Base-by-base conservation (phyloP, 768 basidiomycete species). In the Infundibulicybe gibba region DNA sequence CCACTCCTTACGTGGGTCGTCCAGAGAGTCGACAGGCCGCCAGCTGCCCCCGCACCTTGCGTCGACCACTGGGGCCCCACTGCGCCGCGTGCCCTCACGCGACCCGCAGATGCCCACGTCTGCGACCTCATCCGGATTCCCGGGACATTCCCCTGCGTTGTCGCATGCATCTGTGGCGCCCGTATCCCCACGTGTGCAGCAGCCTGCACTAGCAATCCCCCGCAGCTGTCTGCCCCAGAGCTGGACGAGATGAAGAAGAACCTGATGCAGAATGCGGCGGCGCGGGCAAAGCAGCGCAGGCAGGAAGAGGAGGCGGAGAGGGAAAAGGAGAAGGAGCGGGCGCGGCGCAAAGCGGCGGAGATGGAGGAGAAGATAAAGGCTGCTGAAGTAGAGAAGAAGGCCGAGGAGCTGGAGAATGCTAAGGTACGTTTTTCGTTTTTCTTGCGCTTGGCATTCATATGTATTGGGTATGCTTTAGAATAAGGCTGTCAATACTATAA, bases 231-330 rank as follows among this genome's bases (percentile, higher is more conserved):
- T 19, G 61, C 69, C 2, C 58, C 68, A 31, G 80, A 82, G 46
- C 57, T 87, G 25, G 86, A 90, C 43, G 80, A 80, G 43, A 77
- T 70, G n/a, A 75, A 78, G 48, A 25, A 25, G 8, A 80, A 82
- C 40, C 68, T 83, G 14, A 93, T 94, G 92, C 90, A 91, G 49
- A 77, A 65, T 45, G 88, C 88, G 5, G 92, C 92, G 2, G 90
- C 89, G 51, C 78, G 90, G 34, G 92, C 92, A 5, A 85, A 81
- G 57, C 77, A 85, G 51, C 73, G 92, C 45, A 71, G 90, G 40
- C 84, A 89, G 56, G 77, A 86, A 43, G 92, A 94, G 54, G 93
- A 94, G 60, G 85, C 83, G 50, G 85, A 88, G 54, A 76, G 91
- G 13, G 83, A 90, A 59, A 84, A 79, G 40, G 85, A 86, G 62